These are phyloP conservation scores for Trypanosoma vivax DNA, from an alignment of 208 protist species.

Conservation along the genomic window DNA sequence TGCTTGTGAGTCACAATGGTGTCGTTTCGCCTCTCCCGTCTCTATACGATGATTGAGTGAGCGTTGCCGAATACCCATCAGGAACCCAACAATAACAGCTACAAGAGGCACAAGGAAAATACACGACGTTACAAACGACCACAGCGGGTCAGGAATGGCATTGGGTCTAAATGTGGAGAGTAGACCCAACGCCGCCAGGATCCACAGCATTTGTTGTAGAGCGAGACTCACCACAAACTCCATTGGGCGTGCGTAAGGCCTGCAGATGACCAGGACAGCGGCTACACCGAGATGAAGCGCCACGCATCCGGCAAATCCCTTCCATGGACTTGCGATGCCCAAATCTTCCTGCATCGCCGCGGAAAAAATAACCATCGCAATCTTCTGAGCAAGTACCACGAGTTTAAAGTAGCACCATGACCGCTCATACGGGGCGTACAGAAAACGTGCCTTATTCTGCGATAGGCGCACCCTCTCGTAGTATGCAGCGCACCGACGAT, in stretches of 20 bases:
- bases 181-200: constrained; percentile 15
- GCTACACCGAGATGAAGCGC: constrained; percentile 1
- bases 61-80: constrained; percentile 2
- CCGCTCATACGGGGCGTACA: constrained; percentile 20
- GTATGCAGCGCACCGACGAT: not conserved
- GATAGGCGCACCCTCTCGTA: constrained; percentile 20
- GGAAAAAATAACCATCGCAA: constrained; percentile 15
- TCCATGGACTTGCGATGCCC: constrained; percentile 12
- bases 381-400: constrained; percentile 22
- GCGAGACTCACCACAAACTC: constrained; percentile 21
- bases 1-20: not conserved
- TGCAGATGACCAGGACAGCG: constrained; percentile 9
- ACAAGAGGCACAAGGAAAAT: constrained; percentile 10
- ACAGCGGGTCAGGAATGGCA: not conserved
- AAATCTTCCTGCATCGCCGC: constrained; percentile 6
- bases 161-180: not conserved
- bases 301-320: constrained; percentile 13
- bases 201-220: constrained; percentile 10
- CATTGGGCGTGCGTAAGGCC: constrained; percentile 8
- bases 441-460: constrained; percentile 22
- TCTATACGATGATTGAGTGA: no score
- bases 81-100: not conserved
- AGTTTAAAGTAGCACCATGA: constrained; percentile 22
- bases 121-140: constrained; percentile 13
- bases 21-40: no score